phyloP scores from a whole-genome alignment of 768 basidiomycete species.

The Lactarius psammicola region DNA sequence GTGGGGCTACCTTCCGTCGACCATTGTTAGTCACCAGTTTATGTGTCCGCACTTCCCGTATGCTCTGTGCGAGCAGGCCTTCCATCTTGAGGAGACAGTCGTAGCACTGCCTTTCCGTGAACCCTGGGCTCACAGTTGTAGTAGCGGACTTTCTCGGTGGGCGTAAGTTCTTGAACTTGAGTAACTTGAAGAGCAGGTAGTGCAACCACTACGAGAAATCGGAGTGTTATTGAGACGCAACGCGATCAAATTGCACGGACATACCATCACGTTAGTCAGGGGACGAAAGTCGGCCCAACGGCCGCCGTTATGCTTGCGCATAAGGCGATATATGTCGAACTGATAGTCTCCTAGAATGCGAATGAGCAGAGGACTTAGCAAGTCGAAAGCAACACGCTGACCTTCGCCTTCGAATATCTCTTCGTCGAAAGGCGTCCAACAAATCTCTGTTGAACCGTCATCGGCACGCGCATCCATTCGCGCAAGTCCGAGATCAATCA shows the following conservation, averaged over 20 bases:
- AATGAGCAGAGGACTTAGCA: neutral
- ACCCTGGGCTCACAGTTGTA: constrained; percentile 37
- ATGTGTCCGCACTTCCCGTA: constrained; percentile 40
- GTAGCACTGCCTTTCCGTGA: constrained; percentile 67
- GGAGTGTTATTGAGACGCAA: neutral
- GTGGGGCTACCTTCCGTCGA: constrained; percentile 37
- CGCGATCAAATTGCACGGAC: constrained; percentile 28
- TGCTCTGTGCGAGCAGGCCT: constrained; percentile 48
- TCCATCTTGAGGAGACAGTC: constrained; percentile 68
- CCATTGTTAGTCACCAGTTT: constrained; percentile 40
- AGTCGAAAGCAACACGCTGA: constrained; percentile 32
- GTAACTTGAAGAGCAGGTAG: constrained; percentile 72
- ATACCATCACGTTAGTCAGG: constrained; percentile 87
- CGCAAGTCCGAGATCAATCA: constrained; percentile 95
- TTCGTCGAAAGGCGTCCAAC: constrained; percentile 83
- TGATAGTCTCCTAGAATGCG: constrained; percentile 73
- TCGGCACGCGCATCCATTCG: constrained; percentile 66
- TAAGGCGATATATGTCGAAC: constrained; percentile 91
- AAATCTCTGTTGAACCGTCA: constrained; percentile 43
- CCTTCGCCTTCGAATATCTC: constrained; percentile 93
- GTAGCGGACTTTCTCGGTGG: constrained; percentile 35
- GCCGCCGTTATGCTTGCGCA: constrained; percentile 59
- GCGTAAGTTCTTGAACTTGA: constrained; percentile 66
- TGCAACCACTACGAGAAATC: constrained; percentile 77
- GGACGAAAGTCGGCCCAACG: constrained; percentile 79